Evolutionary conservation across 495 filamentous ascomycete species (phyloP), one percentile per base, ranked within the genome.

Genomic region (Zalerion maritima): DNA sequence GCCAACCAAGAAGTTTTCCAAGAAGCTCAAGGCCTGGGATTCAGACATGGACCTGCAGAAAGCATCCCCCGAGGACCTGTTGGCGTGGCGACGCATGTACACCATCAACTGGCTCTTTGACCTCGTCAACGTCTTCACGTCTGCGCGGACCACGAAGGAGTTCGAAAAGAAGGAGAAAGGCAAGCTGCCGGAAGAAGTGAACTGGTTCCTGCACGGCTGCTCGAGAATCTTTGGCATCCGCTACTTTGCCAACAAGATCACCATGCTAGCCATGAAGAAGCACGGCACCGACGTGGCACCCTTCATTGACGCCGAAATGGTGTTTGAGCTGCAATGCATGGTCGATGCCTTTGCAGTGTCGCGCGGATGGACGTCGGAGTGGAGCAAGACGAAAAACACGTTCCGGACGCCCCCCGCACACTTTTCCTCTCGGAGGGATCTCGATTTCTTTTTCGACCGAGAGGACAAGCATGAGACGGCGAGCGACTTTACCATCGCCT

Each of bases 31-130:
- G 12, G 31, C 54, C 31, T 64, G 58, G 60, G 36, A 66, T 29
- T 55, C 59, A 4, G 44, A 50, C 3, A 35, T 64, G 19, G 40
- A 67, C 26, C 52, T 64, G 15, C 34, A 46, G 31, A 16, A 26
- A 8, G 50, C 55, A 3, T 56, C 31, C 24, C 43, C 57, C 16
- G 34, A 49, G 14, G 36, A 63, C 20, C 40, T 56, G n/a, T 18
- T 52, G 14, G 40, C 47, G 15, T 64, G 62, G 60, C 56, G 62
- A 10, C 51, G 58, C 4, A 31, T 40, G 2, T 67, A 64, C 28
- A 58, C 54, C 22, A 58, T 67, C 39, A 64, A 62, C 43, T 61
- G 57, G 59, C 54, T 67, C 1, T 65, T 64, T 35, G 58, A 65
- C 27, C 46, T 65, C 14, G 54, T 62, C 31, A 61, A 60, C 18